Evolutionary conservation across 768 basidiomycete genomes (phyloP), one percentile per base, ranked within the genome.

Genomic region (Tylopilus sp.): DNA sequence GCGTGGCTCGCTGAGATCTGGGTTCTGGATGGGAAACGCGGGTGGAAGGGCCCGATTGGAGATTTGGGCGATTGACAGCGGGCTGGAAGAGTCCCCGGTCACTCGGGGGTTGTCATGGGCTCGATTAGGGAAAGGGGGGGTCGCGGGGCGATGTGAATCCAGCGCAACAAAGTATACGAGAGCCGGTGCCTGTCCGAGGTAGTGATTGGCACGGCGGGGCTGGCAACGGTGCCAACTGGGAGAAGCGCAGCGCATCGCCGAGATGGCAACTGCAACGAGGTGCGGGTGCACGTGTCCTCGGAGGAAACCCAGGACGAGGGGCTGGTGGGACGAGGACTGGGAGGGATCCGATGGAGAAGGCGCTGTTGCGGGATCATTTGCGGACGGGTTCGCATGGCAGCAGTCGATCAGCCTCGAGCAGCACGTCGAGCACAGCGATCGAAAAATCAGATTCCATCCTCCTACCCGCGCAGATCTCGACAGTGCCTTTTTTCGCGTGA

Each of bases 361-460:
- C 14, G 24, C 17, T 24, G 24, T 41, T 25, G 40, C 13, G 24
- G 17, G 6, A 41, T 41, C 40, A 16, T 31, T 14, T 30, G 13
- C 22, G 43, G 26, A 26, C 3, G 19, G 22, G 43, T 45, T 54
- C 53, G 24, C 30, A 17, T 54, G 42, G 24, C 29, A 26, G 11
- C 19, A 25, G 37, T 6, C 21, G 55, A 59, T 59, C 57, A 57
- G 26, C 55, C 22, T 36, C 44, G 51, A 50, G 53, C 22, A 16
- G 10, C 10, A 5, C 31, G 7, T 31, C 31, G 31, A 31, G 31
- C 6, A 31, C 6, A 31, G 11, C 31, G 31, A 31, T 31, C 31
- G 31, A 6, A 31, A 31, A 31, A 31, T 31, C 37, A 37, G 37
- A 31, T 19, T 8, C 36, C 19, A 6, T 34, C 12, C 17, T 34